phyloP scores from a whole-genome alignment of 2,329 filamentous ascomycete species.

The Diaporthe citri region DNA sequence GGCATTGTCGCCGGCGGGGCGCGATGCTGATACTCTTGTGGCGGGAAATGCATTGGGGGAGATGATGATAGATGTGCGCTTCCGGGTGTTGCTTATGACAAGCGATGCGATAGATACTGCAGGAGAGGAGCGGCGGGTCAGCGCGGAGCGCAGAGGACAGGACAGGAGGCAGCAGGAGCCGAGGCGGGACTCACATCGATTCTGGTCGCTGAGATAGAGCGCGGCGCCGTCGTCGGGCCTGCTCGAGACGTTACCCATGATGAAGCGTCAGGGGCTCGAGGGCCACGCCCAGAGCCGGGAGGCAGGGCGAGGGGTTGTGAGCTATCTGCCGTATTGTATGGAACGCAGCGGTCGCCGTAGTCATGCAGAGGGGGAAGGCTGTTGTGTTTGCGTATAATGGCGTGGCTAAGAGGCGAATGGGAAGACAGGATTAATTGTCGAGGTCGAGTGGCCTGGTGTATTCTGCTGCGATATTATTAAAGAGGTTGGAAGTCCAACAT shows the following conservation, averaged over 20 bases:
- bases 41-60: conserved; percentile 90
- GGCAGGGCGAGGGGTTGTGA: conserved; percentile 34
- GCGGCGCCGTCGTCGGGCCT: conserved; percentile 84
- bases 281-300: conserved; percentile 44
- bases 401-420: conserved; percentile 17
- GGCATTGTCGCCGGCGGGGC: conserved; percentile 78
- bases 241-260: conserved; percentile 94
- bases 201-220: conserved; percentile 92
- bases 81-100: conserved; percentile 82
- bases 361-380: conserved; percentile 32
- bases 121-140: conserved; percentile 41
- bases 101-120: conserved; percentile 90
- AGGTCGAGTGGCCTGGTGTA: conserved; percentile 7
- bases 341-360: conserved; percentile 38
- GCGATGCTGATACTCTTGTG: conserved; percentile 78
- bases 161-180: neutral
- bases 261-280: conserved; percentile 51
- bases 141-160: conserved; percentile 24
- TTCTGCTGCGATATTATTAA: conserved; percentile 25
- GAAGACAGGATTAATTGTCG: conserved; percentile 1
- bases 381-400: neutral
- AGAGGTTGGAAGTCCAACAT: conserved; percentile 32
- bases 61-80: conserved; percentile 82
- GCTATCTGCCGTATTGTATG: conserved; percentile 41
- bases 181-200: conserved; percentile 76